phyloP scores from a whole-genome alignment of 495 filamentous ascomycete species.

The Margaritispora aquatica region DNA sequence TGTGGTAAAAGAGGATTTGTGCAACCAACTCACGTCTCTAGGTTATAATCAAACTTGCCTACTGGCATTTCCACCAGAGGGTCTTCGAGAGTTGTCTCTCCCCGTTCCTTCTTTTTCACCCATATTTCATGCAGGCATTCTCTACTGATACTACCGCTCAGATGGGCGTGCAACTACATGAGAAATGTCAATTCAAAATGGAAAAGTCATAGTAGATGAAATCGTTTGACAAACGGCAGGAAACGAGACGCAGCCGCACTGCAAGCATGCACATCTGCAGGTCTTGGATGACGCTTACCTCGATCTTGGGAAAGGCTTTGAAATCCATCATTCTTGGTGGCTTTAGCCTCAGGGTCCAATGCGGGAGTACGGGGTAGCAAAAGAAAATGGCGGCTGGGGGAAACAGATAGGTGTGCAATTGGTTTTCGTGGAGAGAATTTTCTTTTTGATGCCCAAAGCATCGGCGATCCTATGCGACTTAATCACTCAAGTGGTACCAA shows the following conservation, averaged over 20 bases:
- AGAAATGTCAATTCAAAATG: slow-evolving; percentile 10
- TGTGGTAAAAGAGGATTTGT: slow-evolving; percentile 53
- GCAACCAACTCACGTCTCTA: slow-evolving; percentile 51
- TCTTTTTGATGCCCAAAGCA: too few relatives aligned
- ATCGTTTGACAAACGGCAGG: background rate
- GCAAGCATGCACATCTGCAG: background rate
- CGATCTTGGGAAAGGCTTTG: slow-evolving; percentile 21
- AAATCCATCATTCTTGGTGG: slow-evolving; percentile 8
- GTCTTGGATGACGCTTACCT: slow-evolving; percentile 9
- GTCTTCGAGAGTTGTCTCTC: slow-evolving; percentile 53
- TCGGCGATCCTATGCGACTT: too few relatives aligned
- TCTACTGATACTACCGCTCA: slow-evolving; percentile 74
- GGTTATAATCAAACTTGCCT: slow-evolving; percentile 62
- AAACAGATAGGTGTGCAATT: background rate
- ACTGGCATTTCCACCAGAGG: slow-evolving; percentile 61
- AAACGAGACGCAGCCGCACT: slow-evolving; percentile 10
- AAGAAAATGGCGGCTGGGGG: background rate
- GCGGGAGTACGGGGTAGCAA: background rate
- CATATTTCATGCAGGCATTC: slow-evolving; percentile 74
- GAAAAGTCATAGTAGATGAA: background rate
- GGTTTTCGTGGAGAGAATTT: background rate
- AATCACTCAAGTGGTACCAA: too few relatives aligned
- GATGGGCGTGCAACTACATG: slow-evolving; percentile 71
- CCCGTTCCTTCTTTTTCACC: slow-evolving; percentile 44
- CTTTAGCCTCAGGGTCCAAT: slow-evolving; percentile 8